A percentile compares a stretch with the other conserved stretches of the same genome.
Conservation (phyloP, 176 grass and related monocot species). For the Alopecurus myosuroides region DNA sequence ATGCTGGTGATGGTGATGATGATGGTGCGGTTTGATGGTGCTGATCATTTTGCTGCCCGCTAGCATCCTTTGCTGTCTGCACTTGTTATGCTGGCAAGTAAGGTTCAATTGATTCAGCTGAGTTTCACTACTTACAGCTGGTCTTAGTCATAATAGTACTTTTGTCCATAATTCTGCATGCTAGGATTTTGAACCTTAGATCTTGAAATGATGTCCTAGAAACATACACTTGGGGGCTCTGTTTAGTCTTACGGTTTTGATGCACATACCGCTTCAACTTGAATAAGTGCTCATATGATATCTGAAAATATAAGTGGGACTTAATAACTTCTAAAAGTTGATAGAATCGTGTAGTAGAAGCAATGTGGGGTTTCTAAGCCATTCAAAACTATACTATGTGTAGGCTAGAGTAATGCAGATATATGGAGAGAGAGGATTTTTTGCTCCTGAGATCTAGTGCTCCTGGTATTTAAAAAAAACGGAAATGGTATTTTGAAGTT, state of each 20-base stretch:
- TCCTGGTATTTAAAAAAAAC: too few species aligned
- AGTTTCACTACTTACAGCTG: constrained; percentile 1
- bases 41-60: constrained; percentile 25
- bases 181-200: background rate
- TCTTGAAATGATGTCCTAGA: background rate
- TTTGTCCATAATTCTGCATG: background rate
- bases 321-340: background rate
- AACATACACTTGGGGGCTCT: background rate
- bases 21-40: constrained; percentile 29
- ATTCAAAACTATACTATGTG: background rate
- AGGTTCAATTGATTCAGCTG: constrained; percentile 37
- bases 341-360: background rate
- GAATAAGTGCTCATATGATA: background rate
- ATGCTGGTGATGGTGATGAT: constrained; percentile 32
- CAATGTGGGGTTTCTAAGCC: background rate
- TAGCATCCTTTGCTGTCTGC: constrained; percentile 35
- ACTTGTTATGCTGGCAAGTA: constrained; percentile 43
- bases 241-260: background rate
- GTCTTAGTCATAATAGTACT: background rate
- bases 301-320: background rate
- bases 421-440: too few species aligned
- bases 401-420: background rate
- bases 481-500: too few species aligned
- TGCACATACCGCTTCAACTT: background rate
- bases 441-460: too few species aligned